Base-by-base conservation (phyloP, 164 flowering plant genomes). In the Taxillus chinensis region DNA sequence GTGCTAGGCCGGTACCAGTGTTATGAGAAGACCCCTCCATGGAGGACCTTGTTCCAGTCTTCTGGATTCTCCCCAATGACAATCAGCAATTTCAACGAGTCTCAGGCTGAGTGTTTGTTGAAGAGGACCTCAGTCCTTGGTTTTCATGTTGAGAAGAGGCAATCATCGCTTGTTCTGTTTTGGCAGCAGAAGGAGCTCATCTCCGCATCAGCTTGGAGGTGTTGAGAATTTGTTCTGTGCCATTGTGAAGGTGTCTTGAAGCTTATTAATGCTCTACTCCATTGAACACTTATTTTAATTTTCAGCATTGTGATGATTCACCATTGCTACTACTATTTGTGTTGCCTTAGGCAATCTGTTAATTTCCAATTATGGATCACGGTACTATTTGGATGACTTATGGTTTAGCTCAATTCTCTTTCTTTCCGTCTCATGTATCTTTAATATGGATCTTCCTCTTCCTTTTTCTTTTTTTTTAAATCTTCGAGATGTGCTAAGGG, bases 121-220 rank as follows among this genome's bases (percentile, higher is more conserved):
- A 80, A 89, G 78, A 76, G 87, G 77, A 78, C 78, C 56, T 85
- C 75, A 2, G 80, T 71, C 15, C 72, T 84, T 64, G 98, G 95
- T 27, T 92, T 92, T 65, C 91, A 85, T 45, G 84, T 89, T 3
- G 96, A 92, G 77, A 92, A 83, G 81, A 73, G 84, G 14, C 95
- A 87, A 69, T 70, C 82, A 1, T 78, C 92, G 1, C 88, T 89
- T 17, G 77, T 81, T 37, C 88, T 92, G 4, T 83, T 77, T 71
- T 92, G 98, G 98, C 90, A 89, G 76, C 73, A 74, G n/a, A 69
- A 74, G 58, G 93, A 88, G 71, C 96, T 91, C 37, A 77, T 86
- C 50, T 82, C 95, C 0, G 93, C 80, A 17, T 80, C 98, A 7
- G 96, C 92, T 54, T 91, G 98, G 98, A 80, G 86, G 68, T 85